These are phyloP conservation scores for Cercospora zeina DNA, from an alignment of 2,329 filamentous ascomycete genomes.

Conservation along the genomic window DNA sequence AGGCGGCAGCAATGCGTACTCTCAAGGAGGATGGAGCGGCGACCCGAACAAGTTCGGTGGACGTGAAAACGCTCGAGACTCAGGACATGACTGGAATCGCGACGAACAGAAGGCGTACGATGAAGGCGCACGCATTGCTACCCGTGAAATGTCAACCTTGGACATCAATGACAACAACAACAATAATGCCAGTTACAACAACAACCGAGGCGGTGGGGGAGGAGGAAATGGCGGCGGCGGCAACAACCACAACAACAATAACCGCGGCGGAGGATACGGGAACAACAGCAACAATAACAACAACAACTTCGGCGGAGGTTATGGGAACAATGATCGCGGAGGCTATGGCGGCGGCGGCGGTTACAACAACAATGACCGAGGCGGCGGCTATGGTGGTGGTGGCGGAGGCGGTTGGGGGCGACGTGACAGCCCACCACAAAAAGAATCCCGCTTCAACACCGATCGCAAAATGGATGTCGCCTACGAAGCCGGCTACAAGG, in stretches of 20 bases:
- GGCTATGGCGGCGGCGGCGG: not conserved
- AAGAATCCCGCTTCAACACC: slow-evolving; percentile 24
- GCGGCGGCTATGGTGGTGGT: not conserved
- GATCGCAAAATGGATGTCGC: slow-evolving; percentile 32
- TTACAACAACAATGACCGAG: not conserved
- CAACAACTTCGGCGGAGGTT: slow-evolving; percentile 17
- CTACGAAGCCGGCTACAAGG: slow-evolving; percentile 32
- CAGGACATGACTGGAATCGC: slow-evolving; percentile 18
- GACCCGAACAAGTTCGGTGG: slow-evolving; percentile 10
- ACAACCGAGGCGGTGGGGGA: slow-evolving; percentile 11
- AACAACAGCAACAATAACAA: slow-evolving; percentile 21
- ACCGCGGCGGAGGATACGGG: slow-evolving; percentile 14
- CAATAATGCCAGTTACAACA: slow-evolving; percentile 6
- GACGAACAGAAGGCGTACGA: slow-evolving; percentile 20
- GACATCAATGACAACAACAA: slow-evolving; percentile 14
- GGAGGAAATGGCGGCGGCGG: slow-evolving; percentile 12
- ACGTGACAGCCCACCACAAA: slow-evolving; percentile 15
- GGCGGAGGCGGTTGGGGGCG: slow-evolving; percentile 3
- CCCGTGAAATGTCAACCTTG: slow-evolving; percentile 15
- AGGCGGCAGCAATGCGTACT: slow-evolving; percentile 14
- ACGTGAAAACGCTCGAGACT: slow-evolving; percentile 11
- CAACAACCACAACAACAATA: slow-evolving; percentile 15
- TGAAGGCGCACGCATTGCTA: slow-evolving; percentile 20
- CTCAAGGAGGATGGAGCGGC: slow-evolving; percentile 5
- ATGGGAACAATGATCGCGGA: slow-evolving; percentile 10